Percentiles rank a stretch among this genome's conserved stretches.
These are phyloP conservation scores for Pestalotiopsis sp. DNA, from an alignment of 2,329 filamentous ascomycete species.

Conservation along the genomic window DNA sequence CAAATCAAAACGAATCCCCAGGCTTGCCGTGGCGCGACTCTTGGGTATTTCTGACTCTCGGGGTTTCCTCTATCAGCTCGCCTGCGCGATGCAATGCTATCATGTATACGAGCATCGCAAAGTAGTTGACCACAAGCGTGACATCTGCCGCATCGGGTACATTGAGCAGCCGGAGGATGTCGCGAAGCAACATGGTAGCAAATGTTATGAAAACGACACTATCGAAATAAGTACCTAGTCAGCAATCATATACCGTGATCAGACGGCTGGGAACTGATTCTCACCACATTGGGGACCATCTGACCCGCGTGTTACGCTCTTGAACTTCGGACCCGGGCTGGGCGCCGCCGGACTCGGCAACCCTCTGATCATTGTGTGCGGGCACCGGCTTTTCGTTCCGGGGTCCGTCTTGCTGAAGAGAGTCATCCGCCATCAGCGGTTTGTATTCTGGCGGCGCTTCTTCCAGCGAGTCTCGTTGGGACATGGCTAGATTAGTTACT, in stretches of 20 bases:
- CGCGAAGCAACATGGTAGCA: not conserved
- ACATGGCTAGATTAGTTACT: too few relatives aligned
- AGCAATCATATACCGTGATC: not conserved
- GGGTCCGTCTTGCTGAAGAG: too few relatives aligned
- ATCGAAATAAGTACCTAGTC: too few relatives aligned
- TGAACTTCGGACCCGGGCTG: not conserved
- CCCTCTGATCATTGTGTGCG: too few relatives aligned
- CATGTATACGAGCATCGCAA: not conserved
- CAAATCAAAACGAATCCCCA: too few relatives aligned
- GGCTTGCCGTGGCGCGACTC: too few relatives aligned
- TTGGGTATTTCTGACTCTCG: not conserved
- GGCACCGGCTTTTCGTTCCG: too few relatives aligned
- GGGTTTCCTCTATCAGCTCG: not conserved
- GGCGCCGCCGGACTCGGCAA: too few relatives aligned
- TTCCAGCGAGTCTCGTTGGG: too few relatives aligned
- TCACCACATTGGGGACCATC: not conserved
- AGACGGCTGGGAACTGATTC: not conserved
- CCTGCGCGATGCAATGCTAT: not conserved
- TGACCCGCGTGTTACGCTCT: not conserved
- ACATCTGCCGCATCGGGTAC: not conserved
- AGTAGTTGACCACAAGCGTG: not conserved
- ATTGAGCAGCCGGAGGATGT: not conserved
- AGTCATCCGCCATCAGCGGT: too few relatives aligned
- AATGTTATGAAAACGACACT: not conserved
- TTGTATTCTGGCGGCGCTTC: too few relatives aligned